phyloP scores from a whole-genome alignment of 2,329 filamentous ascomycete species.

The Whalleya microplaca region DNA sequence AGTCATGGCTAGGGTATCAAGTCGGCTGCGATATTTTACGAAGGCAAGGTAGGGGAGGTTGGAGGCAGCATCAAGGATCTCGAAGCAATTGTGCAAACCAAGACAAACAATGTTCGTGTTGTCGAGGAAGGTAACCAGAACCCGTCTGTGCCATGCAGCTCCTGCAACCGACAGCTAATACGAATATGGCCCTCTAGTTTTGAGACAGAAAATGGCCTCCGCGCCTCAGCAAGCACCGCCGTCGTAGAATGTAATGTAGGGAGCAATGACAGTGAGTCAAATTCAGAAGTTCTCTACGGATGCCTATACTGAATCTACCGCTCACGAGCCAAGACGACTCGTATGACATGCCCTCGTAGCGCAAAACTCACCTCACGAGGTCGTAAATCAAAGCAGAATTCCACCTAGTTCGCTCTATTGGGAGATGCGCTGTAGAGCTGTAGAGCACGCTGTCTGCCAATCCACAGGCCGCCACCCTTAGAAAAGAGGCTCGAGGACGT shows the following conservation, averaged over 20 bases:
- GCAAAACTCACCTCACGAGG: not conserved
- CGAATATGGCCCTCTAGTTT: constrained; percentile 35
- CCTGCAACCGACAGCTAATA: constrained; percentile 12
- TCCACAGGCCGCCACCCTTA: not conserved
- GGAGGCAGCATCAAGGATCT: constrained; percentile 58
- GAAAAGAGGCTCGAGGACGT: constrained; percentile 21
- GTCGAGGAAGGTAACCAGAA: constrained; percentile 77
- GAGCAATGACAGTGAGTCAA: constrained; percentile 4
- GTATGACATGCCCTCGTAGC: not conserved
- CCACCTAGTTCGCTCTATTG: not conserved
- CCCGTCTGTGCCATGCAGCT: not conserved
- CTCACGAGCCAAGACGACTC: not conserved
- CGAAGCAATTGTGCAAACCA: constrained; percentile 63
- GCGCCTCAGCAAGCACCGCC: constrained; percentile 23
- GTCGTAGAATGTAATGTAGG: constrained; percentile 5
- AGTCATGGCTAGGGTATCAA: constrained; percentile 50
- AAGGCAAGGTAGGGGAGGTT: constrained; percentile 58
- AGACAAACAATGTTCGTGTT: constrained; percentile 81
- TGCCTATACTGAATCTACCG: not conserved
- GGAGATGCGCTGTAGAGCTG: not conserved
- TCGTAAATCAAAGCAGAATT: not conserved
- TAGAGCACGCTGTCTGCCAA: not conserved
- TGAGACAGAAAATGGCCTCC: constrained; percentile 49
- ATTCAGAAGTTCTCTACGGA: constrained; percentile 1
- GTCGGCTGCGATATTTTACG: constrained; percentile 60